Conservation (phyloP, 1,284 basidiomycete species). For the Stygiomarasmius scandens region DNA sequence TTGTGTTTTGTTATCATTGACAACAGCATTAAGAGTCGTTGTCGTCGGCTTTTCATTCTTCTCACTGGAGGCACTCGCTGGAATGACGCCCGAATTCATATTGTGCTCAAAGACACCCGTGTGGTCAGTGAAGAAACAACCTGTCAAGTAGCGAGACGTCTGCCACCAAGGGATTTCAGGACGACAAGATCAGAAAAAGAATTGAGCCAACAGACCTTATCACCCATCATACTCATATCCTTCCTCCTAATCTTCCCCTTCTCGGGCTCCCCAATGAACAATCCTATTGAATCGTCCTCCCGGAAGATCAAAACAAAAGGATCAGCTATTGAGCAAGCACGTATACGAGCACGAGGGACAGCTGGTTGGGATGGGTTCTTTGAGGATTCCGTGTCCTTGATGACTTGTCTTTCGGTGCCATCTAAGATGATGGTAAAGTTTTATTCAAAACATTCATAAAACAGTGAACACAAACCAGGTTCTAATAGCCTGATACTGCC, state of each 20-base stretch:
- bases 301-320: conserved; percentile 81
- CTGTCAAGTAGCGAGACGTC: conserved; percentile 73
- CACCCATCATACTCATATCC: conserved; percentile 84
- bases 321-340: conserved; percentile 80
- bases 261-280: conserved; percentile 82
- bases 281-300: conserved; percentile 80
- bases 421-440: conserved; percentile 58
- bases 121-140: conserved; percentile 76
- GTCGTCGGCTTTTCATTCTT: conserved; percentile 39
- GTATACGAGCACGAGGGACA: conserved; percentile 65
- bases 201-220: conserved; percentile 54
- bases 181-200: neutral
- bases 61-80: conserved; percentile 32
- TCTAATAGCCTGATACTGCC: conserved; percentile 80
- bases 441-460: too few relatives aligned
- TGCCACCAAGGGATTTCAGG: conserved; percentile 27
- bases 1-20: conserved; percentile 61
- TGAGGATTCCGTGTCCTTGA: conserved; percentile 64
- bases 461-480: conserved; percentile 68
- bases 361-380: neutral
- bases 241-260: conserved; percentile 76
- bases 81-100: conserved; percentile 37
- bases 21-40: conserved; percentile 64
- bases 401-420: conserved; percentile 73
- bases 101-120: conserved; percentile 67